Conservation (phyloP, 805 yeast genomes). For the Alloascoidea hylecoeti region DNA sequence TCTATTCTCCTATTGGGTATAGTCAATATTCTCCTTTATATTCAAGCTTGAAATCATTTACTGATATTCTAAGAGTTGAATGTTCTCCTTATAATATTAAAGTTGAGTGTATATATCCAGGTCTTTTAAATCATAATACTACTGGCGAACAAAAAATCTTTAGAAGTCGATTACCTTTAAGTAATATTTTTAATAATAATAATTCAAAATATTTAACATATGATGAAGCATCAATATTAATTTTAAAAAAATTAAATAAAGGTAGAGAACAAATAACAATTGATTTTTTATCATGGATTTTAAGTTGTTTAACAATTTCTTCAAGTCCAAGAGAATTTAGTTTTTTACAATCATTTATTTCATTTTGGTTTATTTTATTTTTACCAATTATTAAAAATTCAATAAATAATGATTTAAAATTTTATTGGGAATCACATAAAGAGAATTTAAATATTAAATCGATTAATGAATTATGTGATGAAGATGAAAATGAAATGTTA, state of each 20-base stretch:
- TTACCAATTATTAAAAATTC: too few species aligned
- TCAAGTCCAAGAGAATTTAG: slow-evolving; percentile 51
- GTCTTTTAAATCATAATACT: slow-evolving; percentile 65
- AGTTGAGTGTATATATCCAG: slow-evolving; percentile 72
- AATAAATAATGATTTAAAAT: too few species aligned
- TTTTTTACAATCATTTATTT: slow-evolving; percentile 31
- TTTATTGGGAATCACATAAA: too few species aligned
- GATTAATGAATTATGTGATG: too few species aligned
- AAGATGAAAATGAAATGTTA: too few species aligned
- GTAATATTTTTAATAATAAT: not conserved
- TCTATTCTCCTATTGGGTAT: slow-evolving; percentile 85
- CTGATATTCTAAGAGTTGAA: slow-evolving; percentile 75
- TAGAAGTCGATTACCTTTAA: slow-evolving; percentile 40
- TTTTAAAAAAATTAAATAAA: slow-evolving; percentile 36
- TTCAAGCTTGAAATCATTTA: slow-evolving; percentile 65
- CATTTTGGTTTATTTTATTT: slow-evolving; percentile 33
- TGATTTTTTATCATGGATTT: slow-evolving; percentile 74
- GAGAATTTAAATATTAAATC: too few species aligned
- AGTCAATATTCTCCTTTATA: slow-evolving; percentile 83
- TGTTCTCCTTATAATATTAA: slow-evolving; percentile 48
- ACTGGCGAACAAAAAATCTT: slow-evolving; percentile 87
- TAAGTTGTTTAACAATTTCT: slow-evolving; percentile 56
- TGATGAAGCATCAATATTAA: slow-evolving; percentile 48
- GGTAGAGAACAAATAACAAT: slow-evolving; percentile 73
- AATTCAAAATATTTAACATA: slow-evolving; percentile 47